Evolutionary conservation across 352 stramenopile species (phyloP), one percentile per base, ranked within the genome.

Genomic region (Phytophthora capsici): DNA sequence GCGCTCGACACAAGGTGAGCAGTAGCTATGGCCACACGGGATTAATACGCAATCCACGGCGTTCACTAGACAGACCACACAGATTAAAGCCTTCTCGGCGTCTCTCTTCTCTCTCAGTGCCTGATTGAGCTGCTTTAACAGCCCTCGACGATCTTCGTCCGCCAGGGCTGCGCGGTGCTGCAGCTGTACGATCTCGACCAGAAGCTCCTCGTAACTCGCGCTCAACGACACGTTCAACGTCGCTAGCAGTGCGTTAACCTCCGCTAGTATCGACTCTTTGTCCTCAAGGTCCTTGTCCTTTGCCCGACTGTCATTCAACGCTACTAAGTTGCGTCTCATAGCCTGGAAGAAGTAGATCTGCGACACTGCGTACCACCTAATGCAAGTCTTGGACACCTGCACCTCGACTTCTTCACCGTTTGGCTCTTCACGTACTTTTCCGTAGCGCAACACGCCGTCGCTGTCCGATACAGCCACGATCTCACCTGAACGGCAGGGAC

Each of bases 11-110:
- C 82, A 90, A 9, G 44, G 23, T 16, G 63, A 54, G 66, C 79
- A 90, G 55, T 83, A 87, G 60, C 81, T 84, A 69, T 90, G 79
- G 37, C 79, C 81, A 16, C 81, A 88, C 3, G 81, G 79, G 10
- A 87, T 71, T 10, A 90, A 69, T 49, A 88, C 79, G 36, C 75
- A 69, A 43, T 87, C 70, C 26, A 90, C 75, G 4, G 71, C 40
- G 50, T 76, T 69, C 49, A 86, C 73, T 17, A 90, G 56, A 51
- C 82, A 90, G 36, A 88, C 71, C n/a, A 76, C 75, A 65, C 82
- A 90, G 17, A 66, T 58, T 14, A 90, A 60, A 14, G 73, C 64
- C 26, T 86, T 84, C 41, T 80, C 54, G 2, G 78, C 73, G 19
- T 82, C 79, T 66, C 81, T 81, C 53, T 87, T 79, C 20, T 80